These are phyloP conservation scores for Candida boidinii DNA, from an alignment of 805 yeast species.

Conservation along the genomic window DNA sequence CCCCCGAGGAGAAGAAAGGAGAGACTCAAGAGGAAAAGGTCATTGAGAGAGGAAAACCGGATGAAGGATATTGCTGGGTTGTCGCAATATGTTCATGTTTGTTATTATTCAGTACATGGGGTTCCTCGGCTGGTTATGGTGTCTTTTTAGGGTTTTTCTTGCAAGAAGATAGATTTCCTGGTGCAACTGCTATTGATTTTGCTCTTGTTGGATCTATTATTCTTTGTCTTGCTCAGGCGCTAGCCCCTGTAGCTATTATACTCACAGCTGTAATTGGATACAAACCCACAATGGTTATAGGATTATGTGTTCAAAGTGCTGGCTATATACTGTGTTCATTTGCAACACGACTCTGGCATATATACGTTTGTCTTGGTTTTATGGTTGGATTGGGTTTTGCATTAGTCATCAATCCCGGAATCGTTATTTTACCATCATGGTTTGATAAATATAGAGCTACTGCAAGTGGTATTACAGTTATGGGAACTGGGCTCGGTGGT, in stretches of 20 bases:
- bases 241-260: constrained; percentile 17
- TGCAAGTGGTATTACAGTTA: constrained; percentile 29
- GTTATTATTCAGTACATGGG: constrained; percentile 49
- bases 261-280: constrained; percentile 14
- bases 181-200: constrained; percentile 45
- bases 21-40: not conserved
- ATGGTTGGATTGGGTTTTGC: constrained; percentile 43
- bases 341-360: constrained; percentile 38
- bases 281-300: constrained; percentile 19
- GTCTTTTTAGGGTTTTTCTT: constrained; percentile 47
- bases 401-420: constrained; percentile 42
- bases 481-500: constrained; percentile 38
- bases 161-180: constrained; percentile 36
- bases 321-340: constrained; percentile 37
- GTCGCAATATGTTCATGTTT: constrained; percentile 30
- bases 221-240: constrained; percentile 14
- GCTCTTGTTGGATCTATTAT: constrained; percentile 55
- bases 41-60: constrained; percentile 12
- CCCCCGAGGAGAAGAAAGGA: not conserved
- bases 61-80: constrained; percentile 61
- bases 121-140: constrained; percentile 52
- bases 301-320: constrained; percentile 31
- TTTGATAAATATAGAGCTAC: constrained; percentile 37
- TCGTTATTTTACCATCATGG: constrained; percentile 44
- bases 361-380: constrained; percentile 45